Percentiles rank a stretch among this genome's conserved stretches.
These are phyloP conservation scores for Mycena sanguinolenta DNA, from an alignment of 768 basidiomycete genomes.

Conservation along the genomic window DNA sequence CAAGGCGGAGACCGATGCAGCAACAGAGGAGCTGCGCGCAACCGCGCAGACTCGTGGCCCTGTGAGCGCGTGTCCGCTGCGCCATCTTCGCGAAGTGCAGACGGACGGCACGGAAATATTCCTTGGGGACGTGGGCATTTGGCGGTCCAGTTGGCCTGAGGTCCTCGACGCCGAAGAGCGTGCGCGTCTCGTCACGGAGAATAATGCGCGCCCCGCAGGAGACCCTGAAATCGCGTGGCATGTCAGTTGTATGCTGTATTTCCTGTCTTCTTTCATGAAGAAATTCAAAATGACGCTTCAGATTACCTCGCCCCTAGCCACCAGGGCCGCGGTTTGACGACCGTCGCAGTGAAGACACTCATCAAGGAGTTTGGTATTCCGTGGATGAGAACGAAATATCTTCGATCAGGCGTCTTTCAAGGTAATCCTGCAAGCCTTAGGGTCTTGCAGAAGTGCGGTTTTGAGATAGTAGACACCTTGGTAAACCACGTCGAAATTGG, in stretches of 20 bases:
- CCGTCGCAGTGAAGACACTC: constrained; percentile 56
- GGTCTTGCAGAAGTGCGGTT: constrained; percentile 33
- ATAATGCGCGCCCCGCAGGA: constrained; percentile 52
- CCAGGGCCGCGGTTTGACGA: constrained; percentile 70
- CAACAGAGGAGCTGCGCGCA: constrained; percentile 13
- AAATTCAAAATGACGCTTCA: constrained; percentile 35
- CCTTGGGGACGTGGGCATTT: constrained; percentile 55
- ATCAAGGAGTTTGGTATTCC: constrained; percentile 62
- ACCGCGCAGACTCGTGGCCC: not conserved
- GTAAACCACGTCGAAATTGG: constrained; percentile 16
- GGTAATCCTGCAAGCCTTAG: constrained; percentile 32
- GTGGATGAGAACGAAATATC: constrained; percentile 56
- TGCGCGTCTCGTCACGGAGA: constrained; percentile 50
- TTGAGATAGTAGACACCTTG: constrained; percentile 17
- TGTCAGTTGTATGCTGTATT: constrained; percentile 60
- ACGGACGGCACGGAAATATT: constrained; percentile 61
- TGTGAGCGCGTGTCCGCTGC: constrained; percentile 57
- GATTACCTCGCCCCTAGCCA: constrained; percentile 66
- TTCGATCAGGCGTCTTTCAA: constrained; percentile 49
- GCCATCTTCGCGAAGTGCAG: constrained; percentile 57
- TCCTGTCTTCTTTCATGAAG: too few species aligned
- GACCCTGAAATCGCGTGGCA: constrained; percentile 65
- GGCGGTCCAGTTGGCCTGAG: constrained; percentile 44
- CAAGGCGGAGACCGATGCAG: constrained; percentile 20
- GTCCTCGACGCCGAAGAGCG: constrained; percentile 49